Percentiles rank a stretch among this genome's conserved stretches.
Evolutionary conservation across 2,329 filamentous ascomycete genomes (phyloP).

Genomic region (Talaromyces sp.): DNA sequence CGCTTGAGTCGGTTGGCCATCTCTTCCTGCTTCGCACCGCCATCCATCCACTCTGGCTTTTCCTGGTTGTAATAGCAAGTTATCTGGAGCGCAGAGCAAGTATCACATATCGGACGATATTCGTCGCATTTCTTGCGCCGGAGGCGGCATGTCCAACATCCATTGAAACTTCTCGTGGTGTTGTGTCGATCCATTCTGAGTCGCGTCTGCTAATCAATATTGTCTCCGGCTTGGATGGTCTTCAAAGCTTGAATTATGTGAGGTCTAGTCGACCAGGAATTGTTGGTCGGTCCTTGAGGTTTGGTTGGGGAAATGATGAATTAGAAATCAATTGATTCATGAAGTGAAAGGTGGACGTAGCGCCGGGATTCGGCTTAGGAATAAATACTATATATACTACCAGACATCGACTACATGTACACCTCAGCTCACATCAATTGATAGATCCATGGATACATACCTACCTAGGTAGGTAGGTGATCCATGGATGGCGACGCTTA

Average conservation of each 20-base stretch:
- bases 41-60: constrained; percentile 62
- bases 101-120: constrained; percentile 51
- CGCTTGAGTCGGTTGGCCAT: constrained; percentile 56
- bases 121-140: constrained; percentile 64
- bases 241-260: background rate
- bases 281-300: background rate
- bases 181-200: background rate
- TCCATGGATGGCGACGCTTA: too few relatives aligned
- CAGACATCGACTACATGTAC: background rate
- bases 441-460: too few relatives aligned
- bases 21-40: constrained; percentile 47
- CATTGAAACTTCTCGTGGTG: constrained; percentile 8
- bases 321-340: background rate
- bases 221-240: background rate
- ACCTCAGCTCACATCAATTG: too few relatives aligned
- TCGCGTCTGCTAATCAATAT: background rate
- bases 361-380: background rate
- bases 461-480: background rate
- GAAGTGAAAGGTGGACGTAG: background rate
- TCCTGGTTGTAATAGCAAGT: constrained; percentile 54
- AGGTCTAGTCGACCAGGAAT: background rate
- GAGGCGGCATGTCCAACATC: constrained; percentile 61
- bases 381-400: background rate
- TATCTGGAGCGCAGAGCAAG: constrained; percentile 56
- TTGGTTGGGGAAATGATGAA: background rate